phyloP scores from a whole-genome alignment of 2,329 filamentous ascomycete genomes.

The Aspergillus hiratsukae region DNA sequence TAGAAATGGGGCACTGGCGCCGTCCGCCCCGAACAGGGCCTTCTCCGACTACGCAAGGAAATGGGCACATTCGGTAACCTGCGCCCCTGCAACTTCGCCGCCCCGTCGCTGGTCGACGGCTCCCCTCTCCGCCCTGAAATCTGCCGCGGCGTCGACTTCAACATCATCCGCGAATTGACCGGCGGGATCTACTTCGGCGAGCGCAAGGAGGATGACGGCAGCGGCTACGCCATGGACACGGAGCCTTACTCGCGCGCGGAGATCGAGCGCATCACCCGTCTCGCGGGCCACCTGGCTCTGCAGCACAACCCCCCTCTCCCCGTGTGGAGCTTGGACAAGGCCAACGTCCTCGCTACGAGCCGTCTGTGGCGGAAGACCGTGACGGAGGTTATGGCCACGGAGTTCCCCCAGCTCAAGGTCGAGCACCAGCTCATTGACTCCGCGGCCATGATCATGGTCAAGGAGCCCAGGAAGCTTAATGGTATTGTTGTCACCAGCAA shows the following conservation, averaged over 20 bases:
- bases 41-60: conserved; percentile 87
- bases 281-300: conserved; percentile 76
- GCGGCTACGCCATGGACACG: conserved; percentile 73
- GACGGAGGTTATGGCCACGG: conserved; percentile 74
- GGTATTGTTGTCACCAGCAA: conserved; percentile 92
- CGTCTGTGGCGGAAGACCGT: conserved; percentile 86
- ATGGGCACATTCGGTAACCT: conserved; percentile 94
- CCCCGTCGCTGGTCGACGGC: conserved; percentile 73
- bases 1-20: conserved; percentile 86
- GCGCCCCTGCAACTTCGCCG: conserved; percentile 91
- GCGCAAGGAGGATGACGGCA: conserved; percentile 69
- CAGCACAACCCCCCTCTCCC: conserved; percentile 69
- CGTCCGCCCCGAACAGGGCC: conserved; percentile 87
- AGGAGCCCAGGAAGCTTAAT: conserved; percentile 83
- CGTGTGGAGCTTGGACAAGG: conserved; percentile 90
- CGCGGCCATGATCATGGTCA: conserved; percentile 97
- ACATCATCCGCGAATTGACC: conserved; percentile 86
- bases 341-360: conserved; percentile 88
- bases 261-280: conserved; percentile 80
- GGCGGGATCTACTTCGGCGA: conserved; percentile 96
- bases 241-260: conserved; percentile 81
- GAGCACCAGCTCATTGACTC: conserved; percentile 91
- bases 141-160: conserved; percentile 84
- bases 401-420: conserved; percentile 82
- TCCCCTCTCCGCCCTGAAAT: conserved; percentile 84